Conservation (phyloP, 208 protist species). For the Trichomonas vaginalis region DNA sequence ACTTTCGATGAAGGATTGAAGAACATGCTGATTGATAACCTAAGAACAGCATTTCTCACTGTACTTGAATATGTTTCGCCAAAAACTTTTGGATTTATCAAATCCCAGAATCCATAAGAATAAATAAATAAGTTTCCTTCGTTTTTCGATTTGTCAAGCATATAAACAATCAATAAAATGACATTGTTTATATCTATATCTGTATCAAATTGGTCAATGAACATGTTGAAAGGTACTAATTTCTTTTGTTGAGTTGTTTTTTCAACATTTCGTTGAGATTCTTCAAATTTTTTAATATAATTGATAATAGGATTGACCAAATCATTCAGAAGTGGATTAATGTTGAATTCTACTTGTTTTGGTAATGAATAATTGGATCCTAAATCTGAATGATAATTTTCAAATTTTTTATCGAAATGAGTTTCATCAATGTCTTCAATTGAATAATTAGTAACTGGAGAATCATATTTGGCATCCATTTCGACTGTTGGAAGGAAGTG, state of each 20-base stretch:
- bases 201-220: too few relatives aligned
- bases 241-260: neutral
- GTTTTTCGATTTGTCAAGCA: neutral
- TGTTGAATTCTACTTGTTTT: neutral
- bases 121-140: neutral
- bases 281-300: neutral
- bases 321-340: neutral
- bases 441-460: neutral
- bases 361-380: neutral
- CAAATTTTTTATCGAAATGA: neutral
- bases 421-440: neutral
- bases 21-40: neutral
- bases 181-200: neutral
- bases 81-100: neutral
- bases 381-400: neutral
- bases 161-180: neutral
- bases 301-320: neutral
- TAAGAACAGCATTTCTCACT: neutral
- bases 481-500: neutral
- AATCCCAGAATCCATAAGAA: neutral
- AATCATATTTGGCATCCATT: neutral
- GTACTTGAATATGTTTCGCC: neutral
- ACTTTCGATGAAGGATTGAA: neutral
- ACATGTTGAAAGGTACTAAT: too few relatives aligned
- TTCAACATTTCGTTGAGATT: neutral